A percentile compares a stretch with the other conserved stretches of the same genome.
These are phyloP conservation scores for Epichloe sp. DNA, from an alignment of 2,329 filamentous ascomycete genomes.

Conservation along the genomic window DNA sequence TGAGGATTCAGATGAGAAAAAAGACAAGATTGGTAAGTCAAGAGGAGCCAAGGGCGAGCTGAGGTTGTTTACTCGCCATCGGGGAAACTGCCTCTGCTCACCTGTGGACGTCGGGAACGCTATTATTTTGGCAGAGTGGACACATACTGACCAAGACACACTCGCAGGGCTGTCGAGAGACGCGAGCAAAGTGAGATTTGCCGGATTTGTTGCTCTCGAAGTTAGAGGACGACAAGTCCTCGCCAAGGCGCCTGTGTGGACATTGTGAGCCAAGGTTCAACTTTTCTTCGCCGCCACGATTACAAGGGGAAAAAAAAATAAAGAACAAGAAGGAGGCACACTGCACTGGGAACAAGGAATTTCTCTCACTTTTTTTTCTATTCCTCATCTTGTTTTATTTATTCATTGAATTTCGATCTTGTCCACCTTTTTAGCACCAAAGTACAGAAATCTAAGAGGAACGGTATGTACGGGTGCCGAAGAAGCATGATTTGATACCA, in stretches of 20 bases:
- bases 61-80: slow-evolving; percentile 25
- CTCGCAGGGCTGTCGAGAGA: slow-evolving; percentile 30
- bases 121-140: slow-evolving; percentile 5
- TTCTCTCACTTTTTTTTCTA: neutral
- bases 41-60: slow-evolving; percentile 32
- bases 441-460: neutral
- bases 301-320: no score
- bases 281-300: neutral
- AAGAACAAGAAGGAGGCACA: neutral
- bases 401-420: neutral
- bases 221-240: slow-evolving; percentile 64
- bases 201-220: slow-evolving; percentile 62
- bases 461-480: neutral
- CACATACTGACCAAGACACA: slow-evolving; percentile 26
- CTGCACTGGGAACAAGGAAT: neutral
- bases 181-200: slow-evolving; percentile 52
- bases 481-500: neutral
- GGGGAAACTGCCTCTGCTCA: neutral
- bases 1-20: slow-evolving; percentile 19
- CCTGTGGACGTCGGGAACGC: neutral
- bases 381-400: neutral
- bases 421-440: neutral
- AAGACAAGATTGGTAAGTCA: slow-evolving; percentile 30
- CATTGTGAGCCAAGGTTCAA: slow-evolving; percentile 19
- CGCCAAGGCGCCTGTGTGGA: slow-evolving; percentile 64